Conservation (phyloP, 1,139 yeast genomes). For the Waltiozyma sp. region DNA sequence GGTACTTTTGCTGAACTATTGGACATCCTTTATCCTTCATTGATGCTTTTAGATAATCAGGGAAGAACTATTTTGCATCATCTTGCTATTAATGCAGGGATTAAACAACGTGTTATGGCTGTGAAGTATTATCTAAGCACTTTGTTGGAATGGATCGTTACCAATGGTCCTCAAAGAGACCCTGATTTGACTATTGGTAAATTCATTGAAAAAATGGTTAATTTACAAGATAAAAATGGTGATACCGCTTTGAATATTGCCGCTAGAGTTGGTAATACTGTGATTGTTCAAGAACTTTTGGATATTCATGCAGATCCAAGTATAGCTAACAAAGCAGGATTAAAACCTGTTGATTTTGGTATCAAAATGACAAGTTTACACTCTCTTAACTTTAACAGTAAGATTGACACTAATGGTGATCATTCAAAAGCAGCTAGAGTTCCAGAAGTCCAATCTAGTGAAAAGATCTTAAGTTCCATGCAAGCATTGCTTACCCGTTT, state of each 20-base stretch:
- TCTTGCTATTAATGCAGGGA: constrained; percentile 69
- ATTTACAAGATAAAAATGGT: constrained; percentile 74
- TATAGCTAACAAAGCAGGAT: constrained; percentile 72
- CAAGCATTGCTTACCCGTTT: constrained; percentile 28
- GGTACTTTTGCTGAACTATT: constrained; percentile 64
- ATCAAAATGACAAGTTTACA: constrained; percentile 13
- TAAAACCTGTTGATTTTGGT: constrained; percentile 81
- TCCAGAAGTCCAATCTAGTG: constrained; percentile 13
- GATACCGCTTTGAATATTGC: constrained; percentile 87
- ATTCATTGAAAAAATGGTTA: constrained; percentile 56
- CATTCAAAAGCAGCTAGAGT: not conserved
- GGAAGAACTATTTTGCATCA: constrained; percentile 90
- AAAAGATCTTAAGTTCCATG: constrained; percentile 32
- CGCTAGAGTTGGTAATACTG: constrained; percentile 73
- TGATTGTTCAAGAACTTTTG: constrained; percentile 68
- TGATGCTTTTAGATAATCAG: constrained; percentile 60
- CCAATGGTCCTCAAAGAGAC: constrained; percentile 33
- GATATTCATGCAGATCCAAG: constrained; percentile 81
- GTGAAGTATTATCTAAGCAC: constrained; percentile 69
- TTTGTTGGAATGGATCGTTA: constrained; percentile 72
- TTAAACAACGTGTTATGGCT: constrained; percentile 58
- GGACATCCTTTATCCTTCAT: constrained; percentile 66
- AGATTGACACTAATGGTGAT: constrained; percentile 5
- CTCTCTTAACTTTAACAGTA: not conserved
- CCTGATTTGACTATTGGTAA: constrained; percentile 39